Base-by-base conservation (phyloP, 805 yeast genomes). In the Cyberlindnera lachancei region DNA sequence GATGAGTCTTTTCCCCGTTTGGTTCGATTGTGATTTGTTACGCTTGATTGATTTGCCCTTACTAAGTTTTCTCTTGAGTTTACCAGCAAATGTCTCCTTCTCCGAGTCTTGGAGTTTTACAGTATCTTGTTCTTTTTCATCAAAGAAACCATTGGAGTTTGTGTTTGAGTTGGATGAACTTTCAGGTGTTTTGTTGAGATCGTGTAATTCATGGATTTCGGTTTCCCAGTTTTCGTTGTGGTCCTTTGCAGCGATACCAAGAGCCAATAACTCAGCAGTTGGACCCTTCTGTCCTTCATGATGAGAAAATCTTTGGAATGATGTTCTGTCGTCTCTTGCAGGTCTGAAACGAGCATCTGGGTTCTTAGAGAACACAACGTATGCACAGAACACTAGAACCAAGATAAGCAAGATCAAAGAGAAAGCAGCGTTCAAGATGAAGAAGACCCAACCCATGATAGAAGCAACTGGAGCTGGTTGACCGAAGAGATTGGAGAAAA, bases 401-500 rank as follows among this genome's bases (percentile, higher is more conserved):
- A 79, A 58, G 22, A 87, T 44, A 54, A 88, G 68, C 45, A 88
- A 63, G 32, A 85, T 66, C 43, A 84, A 66, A 7, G 95, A 75
- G 52, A 83, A 87, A 5, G 90, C 94, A 6, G 96, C 96, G 55
- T 88, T 88, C 55, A 88, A 56, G 35, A 88, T 68, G 56, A 88
- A 88, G 60, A 84, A 88, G 2, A 88, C 68, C 75, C 94, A 81
- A 1, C 94, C 96, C 95, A 88, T 84, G 35, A 88, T 73, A 2
- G 95, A 79, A 11, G 78, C 64, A 10, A 84, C 96, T 7, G 73
- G 70, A 15, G 76, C 78, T 7, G 85, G 78, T 60, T 87, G 95
- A 31, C 79, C 77, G 59, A 83, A 86, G 41, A 88, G 61, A 50
- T 81, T 79, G 4, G 95, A 83, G 53, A 86, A 88, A 64, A 88